Evolutionary conservation across 441 rosid species (phyloP), one percentile per base, ranked within the genome.

Genomic region (Aquilaria agallochum): DNA sequence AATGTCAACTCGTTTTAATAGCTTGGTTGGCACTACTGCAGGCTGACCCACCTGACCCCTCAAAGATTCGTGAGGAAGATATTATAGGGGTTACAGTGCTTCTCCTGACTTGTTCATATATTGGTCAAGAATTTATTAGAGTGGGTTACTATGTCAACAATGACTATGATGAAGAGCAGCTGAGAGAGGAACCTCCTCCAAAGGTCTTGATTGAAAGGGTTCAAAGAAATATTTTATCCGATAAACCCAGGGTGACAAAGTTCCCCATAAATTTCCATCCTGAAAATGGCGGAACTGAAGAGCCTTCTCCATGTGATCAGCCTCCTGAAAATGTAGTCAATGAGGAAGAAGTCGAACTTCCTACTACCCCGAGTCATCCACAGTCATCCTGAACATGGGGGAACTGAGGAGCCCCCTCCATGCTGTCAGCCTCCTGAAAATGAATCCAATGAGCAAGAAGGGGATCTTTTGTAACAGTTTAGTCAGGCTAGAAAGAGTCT

Each of bases 91-190:
- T 83, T 33, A 85, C 91, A 3, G 89, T 88, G 54, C 91, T 85
- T 59, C 77, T 88, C 53, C 66, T 88, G 72, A 85, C 91, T 2
- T 88, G 95, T 77, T 88, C 89, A 20, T 85, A 81, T 74, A 78
- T 85, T 51, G 86, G 92, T 61, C 92, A 88, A 57, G 92, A 85
- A 71, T 88, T 88, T 66, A 71, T 85, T 30, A 74, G 91, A 33
- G 95, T 85, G 50, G 95, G 95, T 7, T 88, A 85, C 76, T 83
- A 85, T 31, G 88, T 88, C 60, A 88, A 85, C 83, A 88, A 88
- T 50, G 95, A 88, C 65, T 85, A 85, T 27, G 91, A 80, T 55
- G 91, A 85, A 11, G 92, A 85, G 77, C 88, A 85, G 56, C 74
- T 88, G 60, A 70, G 85, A 62, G 95, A 88, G 76, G 95, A 88